Evolutionary conservation across 495 filamentous ascomycete genomes (phyloP).

Genomic region (Aspergillus olivimuriae): DNA sequence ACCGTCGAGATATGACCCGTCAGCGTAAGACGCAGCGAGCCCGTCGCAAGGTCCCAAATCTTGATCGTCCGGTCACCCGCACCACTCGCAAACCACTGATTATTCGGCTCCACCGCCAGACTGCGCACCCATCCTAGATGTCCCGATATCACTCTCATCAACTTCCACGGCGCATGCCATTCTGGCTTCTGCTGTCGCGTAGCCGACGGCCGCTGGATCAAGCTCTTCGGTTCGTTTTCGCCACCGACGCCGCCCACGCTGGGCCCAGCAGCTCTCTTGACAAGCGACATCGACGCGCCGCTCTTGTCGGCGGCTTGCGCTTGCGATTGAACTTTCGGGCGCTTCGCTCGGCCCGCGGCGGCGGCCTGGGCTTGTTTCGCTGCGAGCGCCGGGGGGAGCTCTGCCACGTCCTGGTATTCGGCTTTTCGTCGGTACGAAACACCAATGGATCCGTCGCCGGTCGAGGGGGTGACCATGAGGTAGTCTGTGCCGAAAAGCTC

Average conservation of each 20-base stretch:
- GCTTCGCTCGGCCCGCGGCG: constrained; percentile 49
- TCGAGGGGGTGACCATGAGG: constrained; percentile 45
- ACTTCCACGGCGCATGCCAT: constrained; percentile 98
- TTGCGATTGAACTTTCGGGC: constrained; percentile 39
- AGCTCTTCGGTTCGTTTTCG: constrained; percentile 45
- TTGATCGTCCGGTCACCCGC: constrained; percentile 97
- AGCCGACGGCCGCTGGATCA: constrained; percentile 60
- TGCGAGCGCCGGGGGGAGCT: constrained; percentile 78
- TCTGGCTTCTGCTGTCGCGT: constrained; percentile 73
- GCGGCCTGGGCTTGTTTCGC: constrained; percentile 71
- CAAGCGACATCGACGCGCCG: constrained; percentile 39
- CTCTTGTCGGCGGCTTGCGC: constrained; percentile 25
- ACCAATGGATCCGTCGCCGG: constrained; percentile 38
- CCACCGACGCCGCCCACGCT: constrained; percentile 21
- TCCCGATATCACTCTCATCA: constrained; percentile 94
- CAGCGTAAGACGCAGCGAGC: constrained; percentile 73
- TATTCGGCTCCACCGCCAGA: constrained; percentile 88
- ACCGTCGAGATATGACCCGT: constrained; percentile 98
- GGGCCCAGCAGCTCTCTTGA: constrained; percentile 29
- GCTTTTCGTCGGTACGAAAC: constrained; percentile 56
- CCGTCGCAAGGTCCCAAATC: constrained; percentile 94
- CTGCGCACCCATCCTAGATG: constrained; percentile 94
- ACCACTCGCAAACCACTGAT: constrained; percentile 96
- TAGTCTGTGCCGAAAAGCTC: constrained; percentile 56
- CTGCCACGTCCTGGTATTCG: constrained; percentile 78